Percentiles rank a stretch among this genome's conserved stretches.
These are phyloP conservation scores for Fusarium foetens DNA, from an alignment of 2,329 filamentous ascomycete genomes.

Conservation along the genomic window DNA sequence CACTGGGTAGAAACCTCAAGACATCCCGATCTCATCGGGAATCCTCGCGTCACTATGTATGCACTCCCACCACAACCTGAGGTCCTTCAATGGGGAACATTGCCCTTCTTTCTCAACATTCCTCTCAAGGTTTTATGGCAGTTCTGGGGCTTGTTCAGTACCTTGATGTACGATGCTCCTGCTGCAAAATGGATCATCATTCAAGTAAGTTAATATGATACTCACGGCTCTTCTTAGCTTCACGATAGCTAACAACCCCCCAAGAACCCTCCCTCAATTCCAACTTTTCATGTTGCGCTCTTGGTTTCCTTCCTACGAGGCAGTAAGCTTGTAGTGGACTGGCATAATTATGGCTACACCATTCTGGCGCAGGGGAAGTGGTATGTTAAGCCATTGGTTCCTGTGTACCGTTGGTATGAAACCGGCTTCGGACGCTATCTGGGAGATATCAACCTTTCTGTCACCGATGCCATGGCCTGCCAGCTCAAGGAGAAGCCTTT, in stretches of 20 bases:
- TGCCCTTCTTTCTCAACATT: conserved; percentile 81
- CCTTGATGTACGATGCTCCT: conserved; percentile 78
- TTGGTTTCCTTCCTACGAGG: conserved; percentile 79
- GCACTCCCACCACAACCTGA: conserved; percentile 75
- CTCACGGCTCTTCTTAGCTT: not conserved
- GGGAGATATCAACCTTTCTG: conserved; percentile 79
- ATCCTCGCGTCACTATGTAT: conserved; percentile 75
- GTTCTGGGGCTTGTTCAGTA: conserved; percentile 73
- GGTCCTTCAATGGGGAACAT: conserved; percentile 71
- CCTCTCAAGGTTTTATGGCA: conserved; percentile 91
- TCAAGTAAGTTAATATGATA: conserved; percentile 61
- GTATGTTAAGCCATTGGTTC: conserved; percentile 76
- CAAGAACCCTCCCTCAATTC: conserved; percentile 93
- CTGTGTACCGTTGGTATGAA: conserved; percentile 82
- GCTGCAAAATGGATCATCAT: conserved; percentile 87
- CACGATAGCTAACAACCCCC: conserved; percentile 28
- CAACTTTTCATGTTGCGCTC: conserved; percentile 81
- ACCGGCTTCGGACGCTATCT: conserved; percentile 74
- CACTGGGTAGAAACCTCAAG: conserved; percentile 74
- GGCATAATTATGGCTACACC: conserved; percentile 99
- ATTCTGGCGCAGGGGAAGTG: conserved; percentile 76
- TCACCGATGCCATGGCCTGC: conserved; percentile 87
- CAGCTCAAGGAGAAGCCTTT: conserved; percentile 74
- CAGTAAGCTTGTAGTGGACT: conserved; percentile 89
- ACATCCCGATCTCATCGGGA: conserved; percentile 78